Evolutionary conservation across 805 yeast species (phyloP).

Genomic region (Phaffomyces opuntiae): DNA sequence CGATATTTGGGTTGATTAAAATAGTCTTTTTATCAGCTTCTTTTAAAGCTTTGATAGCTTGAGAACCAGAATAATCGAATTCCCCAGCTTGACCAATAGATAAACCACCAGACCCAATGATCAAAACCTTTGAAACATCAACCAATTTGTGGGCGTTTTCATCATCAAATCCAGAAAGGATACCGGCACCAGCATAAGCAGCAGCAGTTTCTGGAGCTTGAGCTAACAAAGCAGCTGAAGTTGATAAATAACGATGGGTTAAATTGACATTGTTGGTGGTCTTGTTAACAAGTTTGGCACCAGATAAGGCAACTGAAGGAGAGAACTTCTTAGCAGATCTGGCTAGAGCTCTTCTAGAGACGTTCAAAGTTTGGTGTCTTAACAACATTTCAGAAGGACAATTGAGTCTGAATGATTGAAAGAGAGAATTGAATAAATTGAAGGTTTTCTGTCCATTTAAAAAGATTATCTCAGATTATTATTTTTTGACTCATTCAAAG

Average conservation of each 20-base stretch:
- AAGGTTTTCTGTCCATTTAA: no score
- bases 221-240: slow-evolving; percentile 15
- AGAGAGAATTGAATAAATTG: neutral
- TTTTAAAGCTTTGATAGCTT: slow-evolving; percentile 90
- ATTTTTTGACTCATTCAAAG: no score
- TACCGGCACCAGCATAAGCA: slow-evolving; percentile 56
- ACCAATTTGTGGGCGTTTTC: slow-evolving; percentile 63
- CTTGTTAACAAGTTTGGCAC: slow-evolving; percentile 6
- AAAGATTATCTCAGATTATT: no score
- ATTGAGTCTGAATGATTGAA: neutral
- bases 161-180: slow-evolving; percentile 48
- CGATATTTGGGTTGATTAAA: slow-evolving; percentile 91
- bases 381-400: slow-evolving; percentile 13
- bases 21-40: slow-evolving; percentile 85
- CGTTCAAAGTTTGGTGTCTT: slow-evolving; percentile 22
- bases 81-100: slow-evolving; percentile 99
- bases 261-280: slow-evolving; percentile 1
- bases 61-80: slow-evolving; percentile 95
- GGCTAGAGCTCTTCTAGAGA: slow-evolving; percentile 18
- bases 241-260: slow-evolving; percentile 11
- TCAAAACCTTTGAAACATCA: slow-evolving; percentile 79
- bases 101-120: slow-evolving; percentile 95
- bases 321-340: slow-evolving; percentile 2
- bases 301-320: slow-evolving; percentile 9
- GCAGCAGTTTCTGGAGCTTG: slow-evolving; percentile 17